Percentiles rank a stretch among this genome's conserved stretches.
These are phyloP conservation scores for Gaeumannomyces tritici DNA, from an alignment of 2,329 filamentous ascomycete species.

Conservation along the genomic window DNA sequence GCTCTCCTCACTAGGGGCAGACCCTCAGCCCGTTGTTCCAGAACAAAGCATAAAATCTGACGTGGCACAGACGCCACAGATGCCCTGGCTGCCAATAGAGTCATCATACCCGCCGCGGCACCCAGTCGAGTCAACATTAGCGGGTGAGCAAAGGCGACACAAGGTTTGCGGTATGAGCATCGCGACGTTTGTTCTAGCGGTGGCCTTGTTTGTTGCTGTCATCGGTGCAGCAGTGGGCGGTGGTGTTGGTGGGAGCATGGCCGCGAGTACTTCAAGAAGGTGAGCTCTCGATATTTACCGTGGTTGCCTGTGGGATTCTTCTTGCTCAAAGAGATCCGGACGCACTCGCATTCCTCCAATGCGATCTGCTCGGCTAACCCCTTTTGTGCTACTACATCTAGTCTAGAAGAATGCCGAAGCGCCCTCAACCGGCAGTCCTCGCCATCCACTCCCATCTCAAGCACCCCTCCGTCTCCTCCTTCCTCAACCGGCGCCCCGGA, in stretches of 20 bases:
- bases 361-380: too few relatives aligned
- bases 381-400: background rate
- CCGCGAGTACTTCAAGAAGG: background rate
- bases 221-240: background rate
- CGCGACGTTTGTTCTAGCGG: background rate
- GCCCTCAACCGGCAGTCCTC: background rate
- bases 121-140: background rate
- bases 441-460: background rate
- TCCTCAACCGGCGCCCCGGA: too few relatives aligned
- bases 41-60: too few relatives aligned
- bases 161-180: background rate
- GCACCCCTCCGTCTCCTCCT: background rate
- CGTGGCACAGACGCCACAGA: too few relatives aligned
- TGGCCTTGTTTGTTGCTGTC: background rate
- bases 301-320: too few relatives aligned
- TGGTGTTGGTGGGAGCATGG: slow-evolving; percentile 1
- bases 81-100: too few relatives aligned
- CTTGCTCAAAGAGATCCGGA: too few relatives aligned
- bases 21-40: too few relatives aligned
- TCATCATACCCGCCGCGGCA: background rate
- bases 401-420: background rate
- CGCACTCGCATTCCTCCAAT: too few relatives aligned
- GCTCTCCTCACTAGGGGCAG: too few relatives aligned
- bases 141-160: background rate
- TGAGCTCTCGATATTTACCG: background rate